Evolutionary conservation across 192 early-diverging fungal genomes (phyloP).

Genomic region (Coemansia javaensis): DNA sequence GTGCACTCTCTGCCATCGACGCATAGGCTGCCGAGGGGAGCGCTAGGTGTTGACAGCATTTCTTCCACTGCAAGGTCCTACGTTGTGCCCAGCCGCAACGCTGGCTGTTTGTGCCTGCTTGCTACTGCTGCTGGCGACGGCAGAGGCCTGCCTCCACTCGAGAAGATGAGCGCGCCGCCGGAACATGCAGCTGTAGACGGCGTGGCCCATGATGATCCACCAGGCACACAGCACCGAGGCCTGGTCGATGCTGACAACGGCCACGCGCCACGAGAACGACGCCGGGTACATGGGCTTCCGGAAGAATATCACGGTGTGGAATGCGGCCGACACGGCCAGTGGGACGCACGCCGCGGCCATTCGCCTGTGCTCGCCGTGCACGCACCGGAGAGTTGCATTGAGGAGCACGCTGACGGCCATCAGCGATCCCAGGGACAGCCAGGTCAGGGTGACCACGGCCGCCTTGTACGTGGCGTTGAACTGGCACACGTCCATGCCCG

Average conservation of each 20-base stretch:
- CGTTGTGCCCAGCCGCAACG: background rate
- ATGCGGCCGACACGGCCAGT: background rate
- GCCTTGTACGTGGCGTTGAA: slow-evolving; percentile 22
- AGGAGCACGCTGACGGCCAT: background rate
- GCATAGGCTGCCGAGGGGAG: too few species aligned
- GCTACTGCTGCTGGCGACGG: background rate
- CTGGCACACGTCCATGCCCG: slow-evolving; percentile 12
- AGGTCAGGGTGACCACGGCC: slow-evolving; percentile 2
- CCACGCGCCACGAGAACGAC: slow-evolving; percentile 12
- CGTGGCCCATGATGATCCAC: slow-evolving; percentile 23
- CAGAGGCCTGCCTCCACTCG: slow-evolving; percentile 10
- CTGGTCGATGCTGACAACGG: slow-evolving; percentile 23
- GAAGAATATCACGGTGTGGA: slow-evolving; percentile 25
- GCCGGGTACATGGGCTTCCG: slow-evolving; percentile 16
- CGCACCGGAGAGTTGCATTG: background rate
- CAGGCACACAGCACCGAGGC: slow-evolving; percentile 10
- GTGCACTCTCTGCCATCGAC: background rate
- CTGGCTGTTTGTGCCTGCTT: background rate
- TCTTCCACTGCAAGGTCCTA: too few species aligned
- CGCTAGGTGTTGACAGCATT: too few species aligned
- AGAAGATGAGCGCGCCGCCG: slow-evolving; percentile 4
- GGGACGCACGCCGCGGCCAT: slow-evolving; percentile 1
- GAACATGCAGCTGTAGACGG: slow-evolving; percentile 11
- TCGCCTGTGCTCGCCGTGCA: slow-evolving; percentile 5
- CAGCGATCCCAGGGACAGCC: background rate